Base-by-base conservation (phyloP, 768 basidiomycete genomes). In the Russula sp. region DNA sequence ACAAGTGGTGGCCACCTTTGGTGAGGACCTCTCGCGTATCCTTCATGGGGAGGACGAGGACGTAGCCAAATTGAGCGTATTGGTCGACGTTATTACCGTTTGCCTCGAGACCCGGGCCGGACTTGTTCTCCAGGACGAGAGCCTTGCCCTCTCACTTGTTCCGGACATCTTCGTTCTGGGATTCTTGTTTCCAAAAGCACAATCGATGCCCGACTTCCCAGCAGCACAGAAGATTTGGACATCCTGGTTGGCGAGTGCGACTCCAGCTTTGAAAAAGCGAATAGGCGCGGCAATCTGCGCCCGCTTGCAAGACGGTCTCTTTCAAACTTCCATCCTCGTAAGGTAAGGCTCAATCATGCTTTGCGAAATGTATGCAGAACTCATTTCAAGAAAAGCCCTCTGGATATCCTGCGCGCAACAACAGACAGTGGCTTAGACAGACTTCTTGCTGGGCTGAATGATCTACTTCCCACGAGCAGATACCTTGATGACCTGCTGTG, bases 101-200 rank as follows among this genome's bases (percentile, higher is more conserved):
- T 65, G 66, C 52, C 36, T 62, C 16, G 60, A 61, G 22, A 60
- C n/a, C 16, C 48, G 59, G 10, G 34, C 41, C 29, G 35, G 38
- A 1, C 45, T 49, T 1, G 52, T 22, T 13, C 36, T 53, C 18
- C 14, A 62, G n/a, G n/a, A n/a, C 11, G 49, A 50, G 3, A 25
- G 42, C 8, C 18, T 66, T 25, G 50, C 39, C 18, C 49, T 52
- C 18, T 68, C 66, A 1, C 61, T 81, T 36, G 56, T 83, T 10
- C 78, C 78, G 0, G 71, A 77, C 50, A 58, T 84, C 7, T 84
- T 81, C 66, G 63, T 82, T 8, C 75, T 81, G 22, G 80, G 75
- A 2, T 76, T 79, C 67, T 70, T 87, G 35, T 54, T 83, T 3
- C 79, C 84, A 1, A 68, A 67, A 55, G 69, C 1, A 59, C 69